Evolutionary conservation across 345 rosid genomes (phyloP).

Genomic region (Mangifera indica): DNA sequence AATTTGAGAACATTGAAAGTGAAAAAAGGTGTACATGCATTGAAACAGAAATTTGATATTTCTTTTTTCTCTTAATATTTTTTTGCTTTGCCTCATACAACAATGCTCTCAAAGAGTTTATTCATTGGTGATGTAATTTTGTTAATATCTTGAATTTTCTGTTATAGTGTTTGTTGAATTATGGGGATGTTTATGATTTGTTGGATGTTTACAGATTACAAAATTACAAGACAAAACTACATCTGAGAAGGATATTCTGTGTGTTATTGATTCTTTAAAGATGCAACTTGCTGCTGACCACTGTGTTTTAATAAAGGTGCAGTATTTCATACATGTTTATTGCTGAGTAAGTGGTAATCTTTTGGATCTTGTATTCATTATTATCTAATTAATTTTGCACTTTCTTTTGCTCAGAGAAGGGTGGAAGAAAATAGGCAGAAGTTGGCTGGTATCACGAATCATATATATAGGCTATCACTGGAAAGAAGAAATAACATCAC

Average conservation of each 20-base stretch:
- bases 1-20: neutral
- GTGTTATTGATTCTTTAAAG: constrained; percentile 62
- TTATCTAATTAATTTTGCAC: constrained; percentile 23
- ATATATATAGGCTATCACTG: constrained; percentile 45
- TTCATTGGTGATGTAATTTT: neutral
- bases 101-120: neutral
- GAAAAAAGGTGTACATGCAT: no score
- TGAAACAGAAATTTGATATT: neutral
- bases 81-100: neutral
- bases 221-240: constrained; percentile 4
- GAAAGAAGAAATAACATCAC: constrained; percentile 52
- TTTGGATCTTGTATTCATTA: constrained; percentile 30
- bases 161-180: neutral
- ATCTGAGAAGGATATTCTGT: constrained; percentile 44
- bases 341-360: constrained; percentile 11
- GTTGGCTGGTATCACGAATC: constrained; percentile 54
- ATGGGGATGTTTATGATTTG: constrained; percentile 4
- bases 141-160: neutral
- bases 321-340: neutral
- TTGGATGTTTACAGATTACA: constrained; percentile 28
- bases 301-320: constrained; percentile 62
- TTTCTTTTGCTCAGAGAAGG: constrained; percentile 54
- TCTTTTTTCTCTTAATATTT: neutral
- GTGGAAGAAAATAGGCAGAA: constrained; percentile 69
- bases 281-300: constrained; percentile 66